Evolutionary conservation across 1,139 yeast genomes (phyloP).

Genomic region (Yueomyces sp.): DNA sequence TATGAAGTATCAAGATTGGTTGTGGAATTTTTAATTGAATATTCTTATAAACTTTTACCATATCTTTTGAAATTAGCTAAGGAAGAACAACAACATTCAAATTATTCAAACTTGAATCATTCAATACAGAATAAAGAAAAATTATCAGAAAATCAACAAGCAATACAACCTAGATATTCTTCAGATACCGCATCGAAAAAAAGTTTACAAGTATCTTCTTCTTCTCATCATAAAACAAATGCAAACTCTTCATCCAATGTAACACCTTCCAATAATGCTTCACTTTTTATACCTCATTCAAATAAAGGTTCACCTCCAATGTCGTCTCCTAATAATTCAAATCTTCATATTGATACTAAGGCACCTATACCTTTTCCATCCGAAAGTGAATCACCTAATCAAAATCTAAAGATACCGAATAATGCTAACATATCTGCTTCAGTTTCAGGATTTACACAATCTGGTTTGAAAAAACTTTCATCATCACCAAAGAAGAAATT

Average conservation of each 20-base stretch:
- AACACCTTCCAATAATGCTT: not conserved
- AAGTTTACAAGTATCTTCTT: not conserved
- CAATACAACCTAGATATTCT: too few species aligned
- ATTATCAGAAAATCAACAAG: not conserved
- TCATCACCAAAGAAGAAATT: not conserved
- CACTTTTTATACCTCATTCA: not conserved
- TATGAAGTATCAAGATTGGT: slow-evolving; percentile 80
- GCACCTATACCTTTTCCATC: not conserved
- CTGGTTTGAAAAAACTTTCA: not conserved
- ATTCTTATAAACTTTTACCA: slow-evolving; percentile 67
- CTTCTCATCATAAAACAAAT: not conserved
- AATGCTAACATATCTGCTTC: not conserved
- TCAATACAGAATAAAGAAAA: slow-evolving; percentile 1
- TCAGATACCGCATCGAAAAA: too few species aligned
- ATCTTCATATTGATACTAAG: too few species aligned
- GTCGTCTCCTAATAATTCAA: not conserved
- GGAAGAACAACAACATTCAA: slow-evolving; percentile 9
- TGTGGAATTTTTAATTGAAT: slow-evolving; percentile 79
- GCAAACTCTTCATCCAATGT: not conserved
- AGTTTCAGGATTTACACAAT: not conserved
- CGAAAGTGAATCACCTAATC: not conserved
- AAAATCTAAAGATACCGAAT: not conserved
- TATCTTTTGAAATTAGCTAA: slow-evolving; percentile 29
- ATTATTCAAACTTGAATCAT: slow-evolving; percentile 2
- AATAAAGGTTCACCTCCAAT: not conserved